Conservation (phyloP, 495 filamentous ascomycete species). For the Penicillium waksmanii region DNA sequence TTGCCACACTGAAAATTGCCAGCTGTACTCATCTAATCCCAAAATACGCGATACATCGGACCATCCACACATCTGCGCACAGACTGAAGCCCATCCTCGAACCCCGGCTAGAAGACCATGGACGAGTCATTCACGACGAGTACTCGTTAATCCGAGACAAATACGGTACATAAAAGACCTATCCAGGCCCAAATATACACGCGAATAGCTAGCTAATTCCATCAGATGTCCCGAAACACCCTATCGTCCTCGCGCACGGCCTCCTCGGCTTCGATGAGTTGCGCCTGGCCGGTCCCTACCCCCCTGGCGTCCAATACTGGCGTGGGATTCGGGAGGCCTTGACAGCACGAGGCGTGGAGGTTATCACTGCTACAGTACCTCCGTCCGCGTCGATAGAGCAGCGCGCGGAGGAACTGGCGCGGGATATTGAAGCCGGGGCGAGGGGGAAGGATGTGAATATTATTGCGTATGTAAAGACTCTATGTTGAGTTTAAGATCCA, state of each 20-base stretch:
- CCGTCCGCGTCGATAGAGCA: conserved; percentile 78
- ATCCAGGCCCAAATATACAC: neutral
- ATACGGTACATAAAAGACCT: conserved; percentile 58
- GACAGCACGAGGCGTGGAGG: conserved; percentile 69
- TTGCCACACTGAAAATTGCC: neutral
- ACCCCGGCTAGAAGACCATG: conserved; percentile 64
- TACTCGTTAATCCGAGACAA: conserved; percentile 70
- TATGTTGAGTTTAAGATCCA: neutral
- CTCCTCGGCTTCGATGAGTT: conserved; percentile 90
- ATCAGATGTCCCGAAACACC: conserved; percentile 65
- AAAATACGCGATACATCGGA: neutral
- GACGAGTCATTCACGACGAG: conserved; percentile 73
- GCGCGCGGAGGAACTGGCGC: conserved; percentile 67
- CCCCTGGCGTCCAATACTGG: conserved; percentile 90
- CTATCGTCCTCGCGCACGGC: conserved; percentile 86
- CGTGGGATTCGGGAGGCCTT: conserved; percentile 84
- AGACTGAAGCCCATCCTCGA: conserved; percentile 40
- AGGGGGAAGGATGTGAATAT: conserved; percentile 81
- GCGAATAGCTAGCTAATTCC: neutral
- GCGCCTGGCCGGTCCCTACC: conserved; percentile 65
- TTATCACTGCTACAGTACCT: conserved; percentile 81
- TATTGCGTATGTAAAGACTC: conserved; percentile 65
- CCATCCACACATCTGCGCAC: conserved; percentile 14
- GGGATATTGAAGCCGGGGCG: conserved; percentile 67
- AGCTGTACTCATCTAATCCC: neutral